Conservation (phyloP, 1,139 yeast genomes). For the Pneumocystis murina region DNA sequence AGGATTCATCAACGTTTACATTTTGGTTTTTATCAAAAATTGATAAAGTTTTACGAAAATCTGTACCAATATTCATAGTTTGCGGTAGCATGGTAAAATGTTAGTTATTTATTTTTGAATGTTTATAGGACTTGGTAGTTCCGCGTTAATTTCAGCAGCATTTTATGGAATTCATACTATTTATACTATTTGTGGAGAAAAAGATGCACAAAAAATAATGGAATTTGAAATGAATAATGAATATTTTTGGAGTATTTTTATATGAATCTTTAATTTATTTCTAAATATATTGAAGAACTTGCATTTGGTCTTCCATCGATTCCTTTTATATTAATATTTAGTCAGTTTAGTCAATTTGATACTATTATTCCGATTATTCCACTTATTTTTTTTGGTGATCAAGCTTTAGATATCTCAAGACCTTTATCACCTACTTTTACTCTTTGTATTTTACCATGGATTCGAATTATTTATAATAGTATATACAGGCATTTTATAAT, state of each 20-base stretch:
- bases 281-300: not conserved
- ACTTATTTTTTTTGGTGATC: not conserved
- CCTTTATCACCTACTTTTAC: slow-evolving; percentile 1
- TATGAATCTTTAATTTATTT: not conserved
- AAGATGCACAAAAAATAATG: not conserved
- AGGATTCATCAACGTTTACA: slow-evolving; percentile 3
- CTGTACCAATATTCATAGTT: slow-evolving; percentile 4
- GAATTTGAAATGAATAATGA: not conserved
- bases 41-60: slow-evolving; percentile 4
- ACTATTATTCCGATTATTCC: not conserved
- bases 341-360: not conserved
- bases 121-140: slow-evolving; percentile 9
- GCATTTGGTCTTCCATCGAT: not conserved
- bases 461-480: slow-evolving; percentile 5
- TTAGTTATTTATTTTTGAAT: slow-evolving; percentile 4
- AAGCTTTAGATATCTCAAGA: not conserved
- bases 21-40: slow-evolving; percentile 4
- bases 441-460: slow-evolving; percentile 4
- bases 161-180: slow-evolving; percentile 3
- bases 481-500: not conserved
- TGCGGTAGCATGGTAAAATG: slow-evolving; percentile 3
- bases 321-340: not conserved
- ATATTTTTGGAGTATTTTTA: not conserved
- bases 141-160: slow-evolving; percentile 5
- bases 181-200: not conserved